A percentile compares a stretch with the other conserved stretches of the same genome.
These are phyloP conservation scores for Teratosphaeriaceae sp. DNA, from an alignment of 2,329 filamentous ascomycete genomes.

Conservation along the genomic window DNA sequence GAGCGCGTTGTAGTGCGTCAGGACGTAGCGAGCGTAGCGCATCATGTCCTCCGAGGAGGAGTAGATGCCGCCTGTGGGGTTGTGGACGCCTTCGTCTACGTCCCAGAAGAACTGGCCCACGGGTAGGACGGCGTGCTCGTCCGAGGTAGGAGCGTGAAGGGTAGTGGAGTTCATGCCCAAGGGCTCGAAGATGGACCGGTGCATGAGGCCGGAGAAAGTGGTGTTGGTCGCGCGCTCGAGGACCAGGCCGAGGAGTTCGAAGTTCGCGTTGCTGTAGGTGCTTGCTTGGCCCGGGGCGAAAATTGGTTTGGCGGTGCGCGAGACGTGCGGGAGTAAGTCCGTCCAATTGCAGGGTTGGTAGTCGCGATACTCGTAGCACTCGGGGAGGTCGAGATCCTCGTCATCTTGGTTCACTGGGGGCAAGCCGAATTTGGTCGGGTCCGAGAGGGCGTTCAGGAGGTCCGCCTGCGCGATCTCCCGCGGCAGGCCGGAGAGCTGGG, in stretches of 20 bases:
- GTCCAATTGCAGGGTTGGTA: conserved; percentile 26
- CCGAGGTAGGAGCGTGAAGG: conserved; percentile 28
- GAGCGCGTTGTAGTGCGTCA: conserved; percentile 36
- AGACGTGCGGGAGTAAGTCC: conserved; percentile 31
- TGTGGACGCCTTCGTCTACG: conserved; percentile 35
- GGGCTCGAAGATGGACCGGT: conserved; percentile 33
- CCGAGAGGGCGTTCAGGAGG: conserved; percentile 9
- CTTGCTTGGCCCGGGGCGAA: conserved; percentile 38
- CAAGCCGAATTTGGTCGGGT: conserved; percentile 26
- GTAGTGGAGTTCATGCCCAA: conserved; percentile 29
- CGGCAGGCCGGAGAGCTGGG: conserved; percentile 37
- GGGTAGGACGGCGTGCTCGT: conserved; percentile 35
- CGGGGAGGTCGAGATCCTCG: conserved; percentile 22
- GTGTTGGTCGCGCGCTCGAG: too few species aligned
- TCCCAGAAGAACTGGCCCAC: conserved; percentile 34
- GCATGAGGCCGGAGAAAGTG: conserved; percentile 33
- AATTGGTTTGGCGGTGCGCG: conserved; percentile 27
- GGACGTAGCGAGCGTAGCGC: conserved; percentile 37
- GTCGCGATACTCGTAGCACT: conserved; percentile 30
- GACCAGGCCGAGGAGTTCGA: conserved; percentile 35
- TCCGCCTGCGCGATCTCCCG: conserved; percentile 29
- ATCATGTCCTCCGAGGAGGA: conserved; percentile 35
- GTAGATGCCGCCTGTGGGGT: conserved; percentile 41
- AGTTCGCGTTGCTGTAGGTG: conserved; percentile 38
- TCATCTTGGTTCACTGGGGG: conserved; percentile 29